Conservation (phyloP, 371 early-diverging fungal genomes). For the Actinomucor elegans region DNA sequence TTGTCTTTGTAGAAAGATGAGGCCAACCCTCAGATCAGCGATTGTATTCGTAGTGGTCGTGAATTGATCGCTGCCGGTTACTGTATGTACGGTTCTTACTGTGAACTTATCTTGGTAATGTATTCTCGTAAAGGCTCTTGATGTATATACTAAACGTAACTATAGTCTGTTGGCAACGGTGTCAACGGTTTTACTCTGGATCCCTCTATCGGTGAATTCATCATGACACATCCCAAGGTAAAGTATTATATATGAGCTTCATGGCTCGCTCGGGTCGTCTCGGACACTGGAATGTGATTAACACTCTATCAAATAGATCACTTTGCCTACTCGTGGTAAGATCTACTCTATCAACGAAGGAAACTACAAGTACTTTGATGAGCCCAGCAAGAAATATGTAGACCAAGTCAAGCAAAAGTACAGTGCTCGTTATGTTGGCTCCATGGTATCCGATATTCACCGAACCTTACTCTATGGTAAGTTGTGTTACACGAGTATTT, state of each 20-base stretch:
- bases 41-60: conserved; percentile 87
- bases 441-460: conserved; percentile 99
- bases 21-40: conserved; percentile 55
- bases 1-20: conserved; percentile 39
- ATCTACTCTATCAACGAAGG: conserved; percentile 99
- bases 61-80: conserved; percentile 95
- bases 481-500: background rate
- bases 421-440: conserved; percentile 96
- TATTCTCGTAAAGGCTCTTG: too few species aligned
- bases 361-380: conserved; percentile 91
- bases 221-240: conserved; percentile 92
- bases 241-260: too few species aligned
- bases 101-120: conserved; percentile 70
- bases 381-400: conserved; percentile 87
- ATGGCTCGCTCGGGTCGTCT: background rate
- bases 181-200: conserved; percentile 97
- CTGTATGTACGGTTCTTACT: conserved; percentile 96
- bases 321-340: conserved; percentile 83
- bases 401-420: conserved; percentile 88
- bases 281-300: background rate
- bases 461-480: conserved; percentile 90
- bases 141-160: too few species aligned
- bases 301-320: conserved; percentile 48
- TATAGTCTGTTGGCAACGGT: conserved; percentile 81
- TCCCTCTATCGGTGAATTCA: conserved; percentile 95